These are phyloP conservation scores for Sparassis latifolia DNA, from an alignment of 1,284 basidiomycete species.

Conservation along the genomic window DNA sequence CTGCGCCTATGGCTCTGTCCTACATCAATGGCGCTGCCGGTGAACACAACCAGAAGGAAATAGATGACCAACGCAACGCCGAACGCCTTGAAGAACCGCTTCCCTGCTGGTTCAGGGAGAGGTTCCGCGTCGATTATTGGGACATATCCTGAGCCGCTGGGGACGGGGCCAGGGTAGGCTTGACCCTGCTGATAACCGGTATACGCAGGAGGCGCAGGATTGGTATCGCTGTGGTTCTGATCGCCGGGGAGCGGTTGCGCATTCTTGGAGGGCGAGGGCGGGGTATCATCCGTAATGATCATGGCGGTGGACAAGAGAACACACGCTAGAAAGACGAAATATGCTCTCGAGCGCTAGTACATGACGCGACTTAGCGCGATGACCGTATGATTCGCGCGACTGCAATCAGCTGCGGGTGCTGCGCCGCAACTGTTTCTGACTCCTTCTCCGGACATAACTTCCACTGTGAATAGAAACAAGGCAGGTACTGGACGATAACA, in stretches of 20 bases:
- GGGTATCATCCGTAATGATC: constrained; percentile 24
- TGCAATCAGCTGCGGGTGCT: too few relatives aligned
- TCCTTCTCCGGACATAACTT: too few relatives aligned
- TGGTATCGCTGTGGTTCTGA: constrained; percentile 5
- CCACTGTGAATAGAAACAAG: too few relatives aligned
- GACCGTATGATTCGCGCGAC: too few relatives aligned
- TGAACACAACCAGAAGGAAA: constrained; percentile 14
- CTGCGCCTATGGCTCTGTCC: not conserved
- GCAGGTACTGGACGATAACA: too few relatives aligned
- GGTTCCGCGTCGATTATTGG: not conserved
- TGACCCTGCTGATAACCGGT: constrained; percentile 3
- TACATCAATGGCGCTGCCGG: constrained; percentile 12
- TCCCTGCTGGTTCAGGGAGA: constrained; percentile 11
- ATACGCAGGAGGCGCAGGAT: constrained; percentile 15
- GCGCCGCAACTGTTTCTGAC: too few relatives aligned
- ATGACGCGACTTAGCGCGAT: too few relatives aligned
- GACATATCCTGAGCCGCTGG: not conserved
- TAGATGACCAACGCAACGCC: constrained; percentile 21
- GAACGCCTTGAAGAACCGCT: constrained; percentile 24
- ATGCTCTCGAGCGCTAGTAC: too few relatives aligned
- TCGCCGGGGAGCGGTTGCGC: constrained; percentile 9
- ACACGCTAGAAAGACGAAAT: too few relatives aligned
- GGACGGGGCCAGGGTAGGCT: not conserved
- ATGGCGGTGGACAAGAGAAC: constrained; percentile 9
- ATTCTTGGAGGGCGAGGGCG: constrained; percentile 14